Percentiles rank a stretch among this genome's conserved stretches.
Evolutionary conservation across 306 rosid species (phyloP).

Genomic region (Castanea mollissima): DNA sequence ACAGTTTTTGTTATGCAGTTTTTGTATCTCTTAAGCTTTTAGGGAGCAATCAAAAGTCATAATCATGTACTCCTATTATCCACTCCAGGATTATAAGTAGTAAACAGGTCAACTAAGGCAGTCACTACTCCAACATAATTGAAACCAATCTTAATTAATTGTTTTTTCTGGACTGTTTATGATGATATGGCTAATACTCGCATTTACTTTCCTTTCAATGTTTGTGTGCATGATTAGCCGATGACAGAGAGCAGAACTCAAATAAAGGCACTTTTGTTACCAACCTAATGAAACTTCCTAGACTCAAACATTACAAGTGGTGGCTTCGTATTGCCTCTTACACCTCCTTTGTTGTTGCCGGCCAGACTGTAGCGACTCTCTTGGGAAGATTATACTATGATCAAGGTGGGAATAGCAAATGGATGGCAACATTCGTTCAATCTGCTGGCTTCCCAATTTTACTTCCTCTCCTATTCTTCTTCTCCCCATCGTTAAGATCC

Average conservation of each 20-base stretch:
- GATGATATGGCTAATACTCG: neutral
- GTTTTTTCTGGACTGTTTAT: neutral
- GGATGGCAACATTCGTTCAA: constrained; percentile 70
- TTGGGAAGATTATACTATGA: constrained; percentile 60
- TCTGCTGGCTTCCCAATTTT: constrained; percentile 65
- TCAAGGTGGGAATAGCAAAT: constrained; percentile 65
- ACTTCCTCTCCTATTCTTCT: constrained; percentile 40
- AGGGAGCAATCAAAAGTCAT: neutral
- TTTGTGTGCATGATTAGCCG: constrained; percentile 26
- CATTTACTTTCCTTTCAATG: neutral
- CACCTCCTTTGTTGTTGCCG: constrained; percentile 37
- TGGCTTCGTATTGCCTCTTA: constrained; percentile 48
- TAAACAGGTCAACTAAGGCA: neutral
- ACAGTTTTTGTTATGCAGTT: neutral
- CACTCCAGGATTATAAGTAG: neutral
- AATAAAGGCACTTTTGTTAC: neutral
- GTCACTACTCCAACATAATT: neutral
- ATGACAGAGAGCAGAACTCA: constrained; percentile 5
- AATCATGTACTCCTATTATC: neutral
- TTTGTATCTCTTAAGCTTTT: neutral
- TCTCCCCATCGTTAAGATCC: constrained; percentile 13
- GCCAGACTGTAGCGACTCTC: constrained; percentile 57
- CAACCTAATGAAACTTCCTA: constrained; percentile 14
- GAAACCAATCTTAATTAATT: neutral
- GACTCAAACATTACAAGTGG: constrained; percentile 35